Conservation (phyloP, 305 asterid species). For the Petunia hybrid region DNA sequence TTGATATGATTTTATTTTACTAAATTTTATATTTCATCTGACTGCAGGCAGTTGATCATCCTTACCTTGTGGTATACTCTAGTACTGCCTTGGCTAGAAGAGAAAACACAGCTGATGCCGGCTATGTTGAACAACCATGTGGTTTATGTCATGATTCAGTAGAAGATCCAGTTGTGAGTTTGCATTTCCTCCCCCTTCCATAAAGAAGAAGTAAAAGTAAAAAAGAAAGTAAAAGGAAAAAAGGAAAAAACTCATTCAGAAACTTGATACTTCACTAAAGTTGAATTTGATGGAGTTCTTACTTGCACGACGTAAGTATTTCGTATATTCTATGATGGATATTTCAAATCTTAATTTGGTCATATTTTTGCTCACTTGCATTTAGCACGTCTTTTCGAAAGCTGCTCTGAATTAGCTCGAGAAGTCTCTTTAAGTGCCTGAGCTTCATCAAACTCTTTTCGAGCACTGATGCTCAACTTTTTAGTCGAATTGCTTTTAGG, state of each 20-base stretch:
- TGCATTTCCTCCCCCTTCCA: conserved; percentile 11
- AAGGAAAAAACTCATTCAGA: background rate
- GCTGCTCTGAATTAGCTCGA: background rate
- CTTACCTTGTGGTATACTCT: conserved; percentile 94
- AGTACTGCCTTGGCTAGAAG: conserved; percentile 64
- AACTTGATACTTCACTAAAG: background rate
- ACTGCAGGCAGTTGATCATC: conserved; percentile 94
- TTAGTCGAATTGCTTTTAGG: conserved; percentile 7
- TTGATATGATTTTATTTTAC: conserved; percentile 28
- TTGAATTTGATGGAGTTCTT: conserved; percentile 23
- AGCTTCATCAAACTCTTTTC: conserved; percentile 20
- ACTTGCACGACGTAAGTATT: background rate
- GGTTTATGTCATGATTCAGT: conserved; percentile 71
- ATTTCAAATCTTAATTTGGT: conserved; percentile 28
- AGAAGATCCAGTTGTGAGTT: conserved; percentile 83
- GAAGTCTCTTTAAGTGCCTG: background rate
- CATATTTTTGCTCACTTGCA: background rate
- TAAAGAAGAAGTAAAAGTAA: background rate
- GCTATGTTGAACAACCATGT: conserved; percentile 57
- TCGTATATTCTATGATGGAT: background rate
- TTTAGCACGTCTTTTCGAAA: background rate
- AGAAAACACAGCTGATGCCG: conserved; percentile 54
- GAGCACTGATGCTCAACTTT: background rate
- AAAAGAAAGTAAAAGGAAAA: background rate
- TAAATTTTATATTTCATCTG: conserved; percentile 30